Evolutionary conservation across 129 eudicot genomes (phyloP).

Genomic region (Tagetes patula): DNA sequence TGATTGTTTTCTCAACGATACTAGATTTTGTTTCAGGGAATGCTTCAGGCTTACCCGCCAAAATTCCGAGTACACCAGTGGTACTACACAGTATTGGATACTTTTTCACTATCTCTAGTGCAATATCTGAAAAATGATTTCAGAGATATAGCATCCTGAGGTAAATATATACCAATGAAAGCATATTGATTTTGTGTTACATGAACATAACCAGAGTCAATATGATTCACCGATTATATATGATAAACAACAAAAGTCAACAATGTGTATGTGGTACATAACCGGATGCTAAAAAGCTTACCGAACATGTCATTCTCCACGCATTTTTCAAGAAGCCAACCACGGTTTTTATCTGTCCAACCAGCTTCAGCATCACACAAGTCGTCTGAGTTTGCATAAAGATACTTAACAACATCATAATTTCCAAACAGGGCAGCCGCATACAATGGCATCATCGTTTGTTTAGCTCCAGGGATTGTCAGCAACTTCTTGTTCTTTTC

Average conservation of each 20-base stretch:
- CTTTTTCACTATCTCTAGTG: constrained; percentile 30
- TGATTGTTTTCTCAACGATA: constrained; percentile 9
- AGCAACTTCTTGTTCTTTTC: constrained; percentile 12
- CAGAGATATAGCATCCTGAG: not conserved
- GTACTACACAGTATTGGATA: constrained; percentile 32
- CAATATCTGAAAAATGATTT: constrained; percentile 34
- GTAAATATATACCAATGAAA: not conserved
- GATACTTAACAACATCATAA: constrained; percentile 31
- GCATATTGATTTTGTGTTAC: not conserved
- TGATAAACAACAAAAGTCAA: not conserved
- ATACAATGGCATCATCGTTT: constrained; percentile 30
- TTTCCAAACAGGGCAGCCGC: constrained; percentile 46
- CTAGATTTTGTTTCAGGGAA: constrained; percentile 18
- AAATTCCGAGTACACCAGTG: constrained; percentile 28
- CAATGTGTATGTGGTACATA: not conserved
- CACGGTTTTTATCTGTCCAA: constrained; percentile 31
- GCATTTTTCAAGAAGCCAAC: constrained; percentile 31
- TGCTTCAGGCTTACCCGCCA: constrained; percentile 41
- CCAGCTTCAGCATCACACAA: constrained; percentile 16
- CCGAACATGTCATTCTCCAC: constrained; percentile 41
- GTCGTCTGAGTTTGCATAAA: constrained; percentile 21
- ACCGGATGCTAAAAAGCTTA: constrained; percentile 13
- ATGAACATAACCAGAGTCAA: not conserved
- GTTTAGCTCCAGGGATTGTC: constrained; percentile 18
- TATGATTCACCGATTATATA: not conserved